Evolutionary conservation across 129 eudicot species (phyloP), one percentile per base, ranked within the genome.

Genomic region (Flaveria robusta): DNA sequence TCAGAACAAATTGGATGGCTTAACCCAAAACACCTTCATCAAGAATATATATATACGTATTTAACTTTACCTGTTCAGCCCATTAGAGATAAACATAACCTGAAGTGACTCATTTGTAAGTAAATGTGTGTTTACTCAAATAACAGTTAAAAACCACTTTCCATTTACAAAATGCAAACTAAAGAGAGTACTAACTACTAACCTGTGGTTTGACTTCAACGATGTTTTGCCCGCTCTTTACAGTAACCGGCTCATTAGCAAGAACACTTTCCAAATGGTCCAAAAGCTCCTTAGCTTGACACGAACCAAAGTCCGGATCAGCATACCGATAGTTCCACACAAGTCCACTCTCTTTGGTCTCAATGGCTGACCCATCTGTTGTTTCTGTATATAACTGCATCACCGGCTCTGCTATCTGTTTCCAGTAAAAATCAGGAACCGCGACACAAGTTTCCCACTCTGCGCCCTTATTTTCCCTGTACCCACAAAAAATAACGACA

Each of bases 171-270:
- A 52, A 29, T 11, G n/a, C 42, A 50, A 46, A 27, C 70, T 23
- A 62, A 60, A 4, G 16, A 70, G 22, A 56, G 2, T 50, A 71
- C 87, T 70, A 64, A 89, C 98, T 50, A 71, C 87, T 70, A 64
- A 89, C 98, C 88, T 92, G 98, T 72, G 98, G 90, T 81, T 92
- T 89, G 27, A 92, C 98, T 88, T 92, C 98, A 11, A 92, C 93
- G 54, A 88, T 84, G 79, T 87, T 70, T 64, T 82, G 93, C 65
- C 98, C 98, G 52, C 98, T 87, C 83, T 92, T 92, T 73, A 92
- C 96, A 4, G 98, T 83, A 79, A 92, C 98, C 2, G 98, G 98
- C 79, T 92, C 96, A 77, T 89, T 92, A 34, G 98, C 93, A 60
- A 92, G 98, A 67, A 89, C 98, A 66, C 98, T 92, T 81, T 89